Evolutionary conservation across 2,329 filamentous ascomycete species (phyloP).

Genomic region (Metarhizium album): DNA sequence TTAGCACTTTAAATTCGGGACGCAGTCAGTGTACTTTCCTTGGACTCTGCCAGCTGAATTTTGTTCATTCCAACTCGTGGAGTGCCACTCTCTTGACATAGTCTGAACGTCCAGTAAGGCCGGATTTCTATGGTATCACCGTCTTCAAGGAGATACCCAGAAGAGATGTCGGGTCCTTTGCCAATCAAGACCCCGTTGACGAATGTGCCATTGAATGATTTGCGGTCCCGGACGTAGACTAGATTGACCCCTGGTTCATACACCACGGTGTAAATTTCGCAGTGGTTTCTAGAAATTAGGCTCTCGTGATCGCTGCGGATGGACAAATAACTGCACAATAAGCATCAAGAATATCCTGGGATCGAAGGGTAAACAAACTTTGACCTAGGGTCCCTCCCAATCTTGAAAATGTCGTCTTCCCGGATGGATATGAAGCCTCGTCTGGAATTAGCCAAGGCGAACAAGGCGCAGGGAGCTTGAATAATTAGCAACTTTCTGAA

Average conservation of each 20-base stretch:
- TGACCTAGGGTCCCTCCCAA: conserved; percentile 23
- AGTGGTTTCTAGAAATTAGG: conserved; percentile 40
- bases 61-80: conserved; percentile 13
- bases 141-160: conserved; percentile 36
- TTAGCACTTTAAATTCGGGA: neutral
- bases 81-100: conserved; percentile 19
- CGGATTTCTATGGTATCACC: conserved; percentile 37
- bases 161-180: conserved; percentile 21
- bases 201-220: conserved; percentile 42
- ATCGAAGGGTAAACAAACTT: conserved; percentile 16
- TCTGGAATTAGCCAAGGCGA: conserved; percentile 1
- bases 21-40: conserved; percentile 13
- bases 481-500: conserved; percentile 3
- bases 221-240: conserved; percentile 45
- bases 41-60: conserved; percentile 22
- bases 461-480: neutral
- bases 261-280: conserved; percentile 43
- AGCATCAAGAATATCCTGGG: neutral
- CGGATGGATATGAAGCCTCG: conserved; percentile 19
- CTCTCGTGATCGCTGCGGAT: conserved; percentile 27
- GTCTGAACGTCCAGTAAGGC: conserved; percentile 26
- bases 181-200: conserved; percentile 38
- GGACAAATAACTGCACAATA: conserved; percentile 20
- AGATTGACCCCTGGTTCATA: conserved; percentile 34
- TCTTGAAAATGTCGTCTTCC: conserved; percentile 21